These are phyloP conservation scores for Fusarium proliferatum DNA, from an alignment of 2,329 filamentous ascomycete species.

Conservation along the genomic window DNA sequence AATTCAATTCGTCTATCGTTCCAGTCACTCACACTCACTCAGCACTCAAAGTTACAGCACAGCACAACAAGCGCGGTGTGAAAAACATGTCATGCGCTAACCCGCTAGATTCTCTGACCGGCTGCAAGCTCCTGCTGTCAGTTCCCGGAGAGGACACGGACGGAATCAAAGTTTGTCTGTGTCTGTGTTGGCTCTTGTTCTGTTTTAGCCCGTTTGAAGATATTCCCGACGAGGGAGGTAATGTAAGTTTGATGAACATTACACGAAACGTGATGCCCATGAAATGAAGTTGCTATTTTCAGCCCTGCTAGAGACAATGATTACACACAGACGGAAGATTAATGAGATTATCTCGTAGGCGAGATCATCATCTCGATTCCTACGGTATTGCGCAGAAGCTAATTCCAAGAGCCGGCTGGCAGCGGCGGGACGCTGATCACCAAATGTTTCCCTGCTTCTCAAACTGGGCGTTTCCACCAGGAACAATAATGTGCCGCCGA, in stretches of 20 bases:
- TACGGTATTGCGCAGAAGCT: slow-evolving; percentile 9
- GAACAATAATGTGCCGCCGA: slow-evolving; percentile 24
- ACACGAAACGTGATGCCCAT: background rate
- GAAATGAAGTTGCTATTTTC: slow-evolving; percentile 30
- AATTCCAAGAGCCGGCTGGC: slow-evolving; percentile 15
- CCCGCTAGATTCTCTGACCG: slow-evolving; percentile 36
- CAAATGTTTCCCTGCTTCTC: slow-evolving; percentile 29
- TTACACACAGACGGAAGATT: background rate
- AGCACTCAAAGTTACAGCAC: background rate
- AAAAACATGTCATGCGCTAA: slow-evolving; percentile 30
- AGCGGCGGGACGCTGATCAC: slow-evolving; percentile 32
- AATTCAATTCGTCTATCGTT: slow-evolving; percentile 27
- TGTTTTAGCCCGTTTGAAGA: slow-evolving; percentile 30
- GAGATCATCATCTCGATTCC: slow-evolving; percentile 25
- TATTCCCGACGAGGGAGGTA: slow-evolving; percentile 18
- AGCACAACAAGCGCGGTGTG: slow-evolving; percentile 10
- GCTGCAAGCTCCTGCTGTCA: slow-evolving; percentile 38
- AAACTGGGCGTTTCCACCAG: slow-evolving; percentile 11
- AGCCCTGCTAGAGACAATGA: slow-evolving; percentile 15
- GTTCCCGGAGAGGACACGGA: slow-evolving; percentile 18
- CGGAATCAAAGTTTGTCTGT: background rate
- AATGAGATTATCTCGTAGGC: background rate
- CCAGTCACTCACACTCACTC: background rate
- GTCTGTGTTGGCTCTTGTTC: background rate
- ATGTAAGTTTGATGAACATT: slow-evolving; percentile 17